Conservation (phyloP, 495 filamentous ascomycete genomes). For the Xylaria grammica region DNA sequence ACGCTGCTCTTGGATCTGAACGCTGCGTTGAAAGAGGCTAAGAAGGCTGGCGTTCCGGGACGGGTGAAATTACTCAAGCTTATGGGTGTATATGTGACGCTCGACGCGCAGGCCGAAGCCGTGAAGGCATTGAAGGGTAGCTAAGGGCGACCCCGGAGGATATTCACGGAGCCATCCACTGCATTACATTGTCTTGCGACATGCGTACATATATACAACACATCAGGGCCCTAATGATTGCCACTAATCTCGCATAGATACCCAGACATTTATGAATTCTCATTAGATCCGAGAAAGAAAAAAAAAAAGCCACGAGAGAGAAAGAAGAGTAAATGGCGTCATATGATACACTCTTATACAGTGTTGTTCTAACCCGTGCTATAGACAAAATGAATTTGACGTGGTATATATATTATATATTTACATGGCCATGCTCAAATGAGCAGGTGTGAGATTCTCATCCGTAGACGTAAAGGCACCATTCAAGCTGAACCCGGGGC, state of each 20-base stretch:
- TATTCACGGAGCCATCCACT: neutral
- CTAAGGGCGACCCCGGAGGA: slow-evolving; percentile 23
- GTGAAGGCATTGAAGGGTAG: slow-evolving; percentile 68
- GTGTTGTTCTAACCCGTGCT: slow-evolving; percentile 38
- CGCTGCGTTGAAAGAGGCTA: slow-evolving; percentile 76
- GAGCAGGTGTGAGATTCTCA: slow-evolving; percentile 56
- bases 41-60: slow-evolving; percentile 56
- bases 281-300: too few relatives aligned
- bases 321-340: slow-evolving; percentile 28
- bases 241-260: neutral
- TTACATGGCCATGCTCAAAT: slow-evolving; percentile 59
- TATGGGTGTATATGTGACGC: slow-evolving; percentile 74
- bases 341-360: slow-evolving; percentile 62
- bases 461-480: slow-evolving; percentile 70
- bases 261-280: neutral
- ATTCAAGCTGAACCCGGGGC: slow-evolving; percentile 84
- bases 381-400: slow-evolving; percentile 38
- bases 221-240: too few relatives aligned
- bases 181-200: neutral
- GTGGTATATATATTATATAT: slow-evolving; percentile 18
- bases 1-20: slow-evolving; percentile 85
- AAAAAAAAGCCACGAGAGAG: neutral
- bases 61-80: slow-evolving; percentile 68
- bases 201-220: slow-evolving; percentile 7
- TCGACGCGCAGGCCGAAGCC: slow-evolving; percentile 77